Conservation (phyloP, 495 filamentous ascomycete genomes). For the Aspergillus heteromorphus region DNA sequence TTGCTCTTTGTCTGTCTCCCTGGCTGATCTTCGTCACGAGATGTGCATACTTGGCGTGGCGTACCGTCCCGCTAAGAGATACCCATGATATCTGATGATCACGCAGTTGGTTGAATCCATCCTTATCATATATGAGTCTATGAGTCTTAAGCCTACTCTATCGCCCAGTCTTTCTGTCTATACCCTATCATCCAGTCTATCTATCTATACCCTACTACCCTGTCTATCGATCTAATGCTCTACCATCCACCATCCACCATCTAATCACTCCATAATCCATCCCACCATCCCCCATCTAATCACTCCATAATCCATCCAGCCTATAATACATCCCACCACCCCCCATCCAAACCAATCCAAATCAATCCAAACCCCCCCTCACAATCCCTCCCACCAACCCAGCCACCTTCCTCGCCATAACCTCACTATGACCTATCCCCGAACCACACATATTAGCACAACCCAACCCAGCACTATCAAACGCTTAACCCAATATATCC, state of each 20-base stretch:
- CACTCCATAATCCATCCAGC: too few relatives aligned
- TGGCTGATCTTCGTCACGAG: not conserved
- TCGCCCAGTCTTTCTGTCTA: not conserved
- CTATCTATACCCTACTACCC: too few relatives aligned
- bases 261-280: too few relatives aligned
- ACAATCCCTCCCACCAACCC: constrained; percentile 55
- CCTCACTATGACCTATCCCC: constrained; percentile 53
- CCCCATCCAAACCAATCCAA: not conserved
- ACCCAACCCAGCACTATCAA: too few relatives aligned
- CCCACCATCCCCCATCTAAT: too few relatives aligned
- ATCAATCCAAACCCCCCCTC: not conserved
- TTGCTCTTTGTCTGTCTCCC: not conserved
- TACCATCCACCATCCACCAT: too few relatives aligned
- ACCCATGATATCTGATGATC: constrained; percentile 14
- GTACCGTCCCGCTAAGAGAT: constrained; percentile 22
- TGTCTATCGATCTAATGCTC: too few relatives aligned
- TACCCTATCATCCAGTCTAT: not conserved
- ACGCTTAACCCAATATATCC: too few relatives aligned
- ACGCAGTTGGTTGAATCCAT: too few relatives aligned
- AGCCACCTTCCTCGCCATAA: constrained; percentile 61
- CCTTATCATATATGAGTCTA: too few relatives aligned
- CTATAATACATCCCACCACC: too few relatives aligned
- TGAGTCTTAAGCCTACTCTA: too few relatives aligned
- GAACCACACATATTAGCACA: constrained; percentile 8
- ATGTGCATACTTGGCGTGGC: constrained; percentile 12